These are phyloP conservation scores for Ophiostoma piceae DNA, from an alignment of 2,329 filamentous ascomycete species.

Conservation along the genomic window DNA sequence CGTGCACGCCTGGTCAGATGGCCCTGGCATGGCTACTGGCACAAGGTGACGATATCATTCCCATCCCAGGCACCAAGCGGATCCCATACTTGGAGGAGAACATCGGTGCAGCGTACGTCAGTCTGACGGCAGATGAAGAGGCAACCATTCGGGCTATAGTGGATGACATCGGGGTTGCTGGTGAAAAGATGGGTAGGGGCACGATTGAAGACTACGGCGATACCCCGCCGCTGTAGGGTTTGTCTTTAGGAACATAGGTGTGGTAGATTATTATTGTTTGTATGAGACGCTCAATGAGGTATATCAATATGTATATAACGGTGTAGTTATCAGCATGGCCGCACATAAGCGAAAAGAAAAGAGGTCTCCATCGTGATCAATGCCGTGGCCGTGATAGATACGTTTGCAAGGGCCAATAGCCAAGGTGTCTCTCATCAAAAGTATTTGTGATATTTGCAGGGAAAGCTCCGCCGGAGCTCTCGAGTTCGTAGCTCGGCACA, in stretches of 20 bases:
- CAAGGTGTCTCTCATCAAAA: too few relatives aligned
- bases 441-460: too few relatives aligned
- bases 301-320: too few relatives aligned
- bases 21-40: constrained; percentile 59
- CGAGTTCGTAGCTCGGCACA: too few relatives aligned
- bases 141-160: constrained; percentile 34
- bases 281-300: too few relatives aligned
- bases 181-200: constrained; percentile 24
- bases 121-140: constrained; percentile 35
- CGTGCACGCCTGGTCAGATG: constrained; percentile 51
- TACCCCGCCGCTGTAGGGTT: constrained; percentile 17
- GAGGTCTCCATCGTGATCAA: too few relatives aligned
- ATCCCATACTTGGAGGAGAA: constrained; percentile 47
- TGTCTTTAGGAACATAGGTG: too few relatives aligned
- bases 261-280: too few relatives aligned
- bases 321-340: background rate
- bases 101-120: constrained; percentile 33
- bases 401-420: too few relatives aligned
- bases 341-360: too few relatives aligned
- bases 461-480: too few relatives aligned
- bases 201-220: constrained; percentile 24
- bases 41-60: constrained; percentile 56
- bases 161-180: constrained; percentile 26
- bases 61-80: constrained; percentile 50
- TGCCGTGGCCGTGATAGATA: too few relatives aligned